Conservation (phyloP, 2,329 filamentous ascomycete species). For the Colletotrichum sidae region DNA sequence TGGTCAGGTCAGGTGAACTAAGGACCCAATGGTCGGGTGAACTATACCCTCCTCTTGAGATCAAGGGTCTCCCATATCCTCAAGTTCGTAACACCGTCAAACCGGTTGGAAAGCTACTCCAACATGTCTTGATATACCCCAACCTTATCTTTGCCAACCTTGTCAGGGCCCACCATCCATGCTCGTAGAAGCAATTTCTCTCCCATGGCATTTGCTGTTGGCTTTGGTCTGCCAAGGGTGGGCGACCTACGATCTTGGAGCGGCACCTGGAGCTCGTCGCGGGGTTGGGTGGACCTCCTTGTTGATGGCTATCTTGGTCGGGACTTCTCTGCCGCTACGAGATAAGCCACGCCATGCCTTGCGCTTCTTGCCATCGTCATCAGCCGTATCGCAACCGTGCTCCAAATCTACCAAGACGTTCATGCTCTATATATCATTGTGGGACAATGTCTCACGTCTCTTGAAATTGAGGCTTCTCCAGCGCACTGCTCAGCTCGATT, state of each 20-base stretch:
- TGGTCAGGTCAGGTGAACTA: no score
- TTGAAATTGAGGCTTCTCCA: no score
- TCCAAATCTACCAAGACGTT: slow-evolving; percentile 11
- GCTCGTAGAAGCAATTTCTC: background rate
- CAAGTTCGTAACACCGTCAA: slow-evolving; percentile 2
- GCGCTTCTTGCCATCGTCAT: background rate
- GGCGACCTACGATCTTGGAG: slow-evolving; percentile 31
- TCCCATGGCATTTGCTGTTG: slow-evolving; percentile 13
- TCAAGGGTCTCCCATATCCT: background rate
- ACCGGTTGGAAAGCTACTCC: slow-evolving; percentile 4
- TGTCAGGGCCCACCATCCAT: slow-evolving; percentile 12
- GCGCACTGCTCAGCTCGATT: no score
- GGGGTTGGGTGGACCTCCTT: slow-evolving; percentile 20
- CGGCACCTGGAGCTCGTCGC: slow-evolving; percentile 33
- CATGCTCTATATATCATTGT: slow-evolving; percentile 22
- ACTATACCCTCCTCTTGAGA: no score
- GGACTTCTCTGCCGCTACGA: slow-evolving; percentile 24
- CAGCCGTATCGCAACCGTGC: slow-evolving; percentile 4
- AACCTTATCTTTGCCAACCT: slow-evolving; percentile 29
- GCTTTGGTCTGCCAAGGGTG: slow-evolving; percentile 21
- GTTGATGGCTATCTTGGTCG: slow-evolving; percentile 30
- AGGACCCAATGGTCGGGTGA: no score
- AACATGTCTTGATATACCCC: slow-evolving; percentile 24
- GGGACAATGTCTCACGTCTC: background rate
- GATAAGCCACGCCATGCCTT: slow-evolving; percentile 20